Evolutionary conservation across 2,329 filamentous ascomycete genomes (phyloP).

Genomic region (Aspergillus fischeri): DNA sequence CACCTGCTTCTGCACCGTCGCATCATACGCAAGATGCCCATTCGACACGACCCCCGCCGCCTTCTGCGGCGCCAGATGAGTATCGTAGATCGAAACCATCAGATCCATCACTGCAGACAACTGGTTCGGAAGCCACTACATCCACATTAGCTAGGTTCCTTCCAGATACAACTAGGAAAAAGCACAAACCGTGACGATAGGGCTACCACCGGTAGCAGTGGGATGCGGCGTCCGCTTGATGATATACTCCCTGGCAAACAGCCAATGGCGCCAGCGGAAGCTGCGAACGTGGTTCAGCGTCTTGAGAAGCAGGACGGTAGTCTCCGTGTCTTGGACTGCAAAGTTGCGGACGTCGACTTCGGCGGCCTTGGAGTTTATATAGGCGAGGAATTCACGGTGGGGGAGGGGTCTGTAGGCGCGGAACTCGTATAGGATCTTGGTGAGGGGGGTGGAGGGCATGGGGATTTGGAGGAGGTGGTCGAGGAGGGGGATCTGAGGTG

Average conservation of each 20-base stretch:
- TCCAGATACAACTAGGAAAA: not conserved
- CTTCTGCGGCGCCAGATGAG: slow-evolving; percentile 33
- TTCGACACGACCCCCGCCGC: slow-evolving; percentile 17
- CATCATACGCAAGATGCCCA: slow-evolving; percentile 20
- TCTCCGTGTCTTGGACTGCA: slow-evolving; percentile 35
- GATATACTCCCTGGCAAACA: slow-evolving; percentile 48
- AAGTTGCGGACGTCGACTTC: slow-evolving; percentile 41
- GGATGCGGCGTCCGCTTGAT: slow-evolving; percentile 44
- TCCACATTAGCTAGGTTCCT: not conserved
- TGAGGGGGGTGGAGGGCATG: slow-evolving; percentile 87
- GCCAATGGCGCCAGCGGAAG: slow-evolving; percentile 49
- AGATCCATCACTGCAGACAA: slow-evolving; percentile 47
- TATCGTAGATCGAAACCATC: slow-evolving; percentile 45
- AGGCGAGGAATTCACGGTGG: slow-evolving; percentile 77
- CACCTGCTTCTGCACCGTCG: slow-evolving; percentile 31
- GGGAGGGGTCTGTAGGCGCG: slow-evolving; percentile 84
- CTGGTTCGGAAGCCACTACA: slow-evolving; percentile 47
- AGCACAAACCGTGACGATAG: slow-evolving; percentile 43
- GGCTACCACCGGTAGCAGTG: slow-evolving; percentile 47
- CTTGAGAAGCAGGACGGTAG: slow-evolving; percentile 42
- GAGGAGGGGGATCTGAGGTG: slow-evolving; percentile 66
- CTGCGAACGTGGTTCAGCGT: slow-evolving; percentile 45
- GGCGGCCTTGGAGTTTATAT: slow-evolving; percentile 56
- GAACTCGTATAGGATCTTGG: slow-evolving; percentile 70
- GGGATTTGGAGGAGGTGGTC: slow-evolving; percentile 81